Evolutionary conservation across 2,329 filamentous ascomycete genomes (phyloP).

Genomic region (Colletotrichum cuscutae): DNA sequence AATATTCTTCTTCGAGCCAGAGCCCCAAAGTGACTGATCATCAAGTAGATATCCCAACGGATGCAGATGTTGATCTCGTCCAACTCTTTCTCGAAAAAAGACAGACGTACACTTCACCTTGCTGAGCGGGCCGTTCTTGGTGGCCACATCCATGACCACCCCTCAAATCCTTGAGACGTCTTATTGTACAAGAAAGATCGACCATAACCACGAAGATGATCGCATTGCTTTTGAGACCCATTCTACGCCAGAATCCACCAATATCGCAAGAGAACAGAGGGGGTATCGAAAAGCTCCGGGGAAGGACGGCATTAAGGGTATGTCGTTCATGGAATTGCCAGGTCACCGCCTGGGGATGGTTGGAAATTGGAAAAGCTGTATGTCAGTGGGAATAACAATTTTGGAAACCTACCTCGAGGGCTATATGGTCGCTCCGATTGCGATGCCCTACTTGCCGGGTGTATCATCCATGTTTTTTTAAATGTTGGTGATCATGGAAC

Average conservation of each 20-base stretch:
- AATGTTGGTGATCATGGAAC: not conserved
- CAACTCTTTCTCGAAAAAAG: not conserved
- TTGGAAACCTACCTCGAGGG: conserved; percentile 28
- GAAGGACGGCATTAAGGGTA: not conserved
- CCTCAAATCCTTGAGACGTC: not conserved
- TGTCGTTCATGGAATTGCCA: conserved; percentile 2
- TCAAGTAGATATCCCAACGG: not conserved
- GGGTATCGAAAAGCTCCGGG: conserved; percentile 30
- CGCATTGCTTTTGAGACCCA: conserved; percentile 5
- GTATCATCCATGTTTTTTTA: not conserved
- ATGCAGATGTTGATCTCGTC: not conserved
- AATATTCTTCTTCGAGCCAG: not conserved
- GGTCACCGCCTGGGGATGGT: not conserved
- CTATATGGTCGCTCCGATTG: not conserved
- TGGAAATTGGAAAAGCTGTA: conserved; percentile 12
- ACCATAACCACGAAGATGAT: not conserved
- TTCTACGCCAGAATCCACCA: conserved; percentile 32
- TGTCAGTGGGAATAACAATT: conserved; percentile 26
- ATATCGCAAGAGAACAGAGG: conserved; percentile 26
- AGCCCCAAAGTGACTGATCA: not conserved
- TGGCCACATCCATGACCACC: not conserved
- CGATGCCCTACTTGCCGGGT: not conserved
- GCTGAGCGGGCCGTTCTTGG: not conserved
- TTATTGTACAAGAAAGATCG: conserved; percentile 24
- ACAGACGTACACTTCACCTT: conserved; percentile 4